Evolutionary conservation across 306 rosid species (phyloP).

Genomic region (Cicer judaicum): DNA sequence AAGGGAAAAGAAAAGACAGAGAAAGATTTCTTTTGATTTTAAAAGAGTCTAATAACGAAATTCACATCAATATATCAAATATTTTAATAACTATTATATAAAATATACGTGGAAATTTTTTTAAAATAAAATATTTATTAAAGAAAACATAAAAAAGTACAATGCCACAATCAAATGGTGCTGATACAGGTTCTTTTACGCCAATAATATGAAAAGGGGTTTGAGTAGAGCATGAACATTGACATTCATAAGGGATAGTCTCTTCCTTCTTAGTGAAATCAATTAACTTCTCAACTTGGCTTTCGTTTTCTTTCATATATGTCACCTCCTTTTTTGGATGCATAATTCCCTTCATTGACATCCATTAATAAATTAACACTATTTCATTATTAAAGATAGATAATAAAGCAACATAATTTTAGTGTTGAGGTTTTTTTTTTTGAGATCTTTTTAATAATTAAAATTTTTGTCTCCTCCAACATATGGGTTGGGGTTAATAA

Average conservation of each 20-base stretch:
- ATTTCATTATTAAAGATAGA: not conserved
- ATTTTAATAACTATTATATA: too few species aligned
- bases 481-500: too few species aligned
- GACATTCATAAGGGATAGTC: slow-evolving; percentile 43
- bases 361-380: not conserved
- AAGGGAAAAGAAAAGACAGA: too few species aligned
- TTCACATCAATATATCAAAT: too few species aligned
- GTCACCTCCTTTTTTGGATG: slow-evolving; percentile 48
- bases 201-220: slow-evolving; percentile 32
- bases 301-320: slow-evolving; percentile 30
- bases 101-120: too few species aligned
- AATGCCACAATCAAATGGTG: slow-evolving; percentile 64
- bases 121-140: too few species aligned
- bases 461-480: too few species aligned
- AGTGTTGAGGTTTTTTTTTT: too few species aligned
- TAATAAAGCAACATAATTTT: not conserved
- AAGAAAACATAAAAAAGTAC: not conserved
- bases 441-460: too few species aligned
- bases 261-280: slow-evolving; percentile 42
- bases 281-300: slow-evolving; percentile 20
- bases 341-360: slow-evolving; percentile 48
- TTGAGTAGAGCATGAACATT: slow-evolving; percentile 46
- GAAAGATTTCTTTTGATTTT: too few species aligned
- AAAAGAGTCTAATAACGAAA: too few species aligned
- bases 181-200: slow-evolving; percentile 65